These are phyloP conservation scores for Phaeomoniella chlamydospora DNA, from an alignment of 2,329 filamentous ascomycete species.

Conservation along the genomic window DNA sequence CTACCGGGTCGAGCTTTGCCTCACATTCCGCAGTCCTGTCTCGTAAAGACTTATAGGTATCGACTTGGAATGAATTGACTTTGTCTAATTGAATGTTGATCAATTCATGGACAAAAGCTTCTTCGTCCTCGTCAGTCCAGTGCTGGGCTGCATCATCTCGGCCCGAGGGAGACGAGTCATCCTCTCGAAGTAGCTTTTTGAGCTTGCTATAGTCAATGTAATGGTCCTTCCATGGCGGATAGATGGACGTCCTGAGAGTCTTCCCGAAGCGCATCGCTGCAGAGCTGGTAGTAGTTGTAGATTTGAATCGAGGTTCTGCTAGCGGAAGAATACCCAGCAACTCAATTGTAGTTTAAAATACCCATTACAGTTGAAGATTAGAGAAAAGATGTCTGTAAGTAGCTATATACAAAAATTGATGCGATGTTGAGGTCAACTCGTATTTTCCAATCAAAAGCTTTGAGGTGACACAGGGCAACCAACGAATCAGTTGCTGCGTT, in stretches of 20 bases:
- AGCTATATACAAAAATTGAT: too few species aligned
- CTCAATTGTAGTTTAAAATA: too few species aligned
- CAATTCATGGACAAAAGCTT: constrained; percentile 84
- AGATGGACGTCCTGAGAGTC: constrained; percentile 66
- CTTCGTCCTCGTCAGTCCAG: constrained; percentile 93
- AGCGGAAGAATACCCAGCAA: too few species aligned
- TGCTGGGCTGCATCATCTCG: constrained; percentile 36
- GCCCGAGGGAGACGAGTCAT: constrained; percentile 35
- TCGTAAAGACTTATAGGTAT: constrained; percentile 66
- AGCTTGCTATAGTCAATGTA: constrained; percentile 96
- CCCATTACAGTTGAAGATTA: too few species aligned
- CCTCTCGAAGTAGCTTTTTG: constrained; percentile 75
- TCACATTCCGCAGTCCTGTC: constrained; percentile 64
- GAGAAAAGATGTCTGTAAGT: too few species aligned
- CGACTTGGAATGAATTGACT: constrained; percentile 75
- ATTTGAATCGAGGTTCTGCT: too few species aligned
- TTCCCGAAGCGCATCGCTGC: constrained; percentile 75
- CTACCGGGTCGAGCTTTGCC: constrained; percentile 42
- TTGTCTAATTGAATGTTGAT: constrained; percentile 92
- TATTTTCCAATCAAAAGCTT: too few species aligned
- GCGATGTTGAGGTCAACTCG: too few species aligned
- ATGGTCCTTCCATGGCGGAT: constrained; percentile 77
- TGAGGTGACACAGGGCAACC: too few species aligned
- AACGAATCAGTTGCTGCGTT: too few species aligned
- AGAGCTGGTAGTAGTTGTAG: neutral